Evolutionary conservation across 169 alveolate species (phyloP).

Genomic region (Plasmodium inui): DNA sequence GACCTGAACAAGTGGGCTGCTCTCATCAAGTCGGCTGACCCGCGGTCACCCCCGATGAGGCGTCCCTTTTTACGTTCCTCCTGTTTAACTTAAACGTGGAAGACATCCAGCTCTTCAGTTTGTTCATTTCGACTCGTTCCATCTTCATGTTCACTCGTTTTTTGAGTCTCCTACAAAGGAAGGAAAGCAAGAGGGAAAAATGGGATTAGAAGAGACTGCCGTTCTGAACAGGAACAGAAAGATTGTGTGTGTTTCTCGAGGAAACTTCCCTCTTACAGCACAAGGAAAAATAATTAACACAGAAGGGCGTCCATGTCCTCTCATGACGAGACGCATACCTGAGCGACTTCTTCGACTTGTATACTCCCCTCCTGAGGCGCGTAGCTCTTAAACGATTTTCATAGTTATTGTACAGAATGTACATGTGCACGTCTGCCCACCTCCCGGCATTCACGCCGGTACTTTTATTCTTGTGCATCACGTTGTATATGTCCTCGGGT

Average conservation of each 20-base stretch:
- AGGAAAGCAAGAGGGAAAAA: not conserved
- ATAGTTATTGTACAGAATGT: constrained; percentile 64
- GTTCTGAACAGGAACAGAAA: not conserved
- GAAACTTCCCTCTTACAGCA: not conserved
- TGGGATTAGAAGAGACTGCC: not conserved
- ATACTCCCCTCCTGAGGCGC: constrained; percentile 21
- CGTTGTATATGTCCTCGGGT: constrained; percentile 66
- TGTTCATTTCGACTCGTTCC: constrained; percentile 53
- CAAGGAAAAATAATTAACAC: not conserved
- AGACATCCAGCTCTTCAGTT: constrained; percentile 15
- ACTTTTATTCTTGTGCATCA: constrained; percentile 67
- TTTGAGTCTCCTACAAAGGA: constrained; percentile 32
- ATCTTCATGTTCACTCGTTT: constrained; percentile 54
- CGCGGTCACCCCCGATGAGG: not conserved
- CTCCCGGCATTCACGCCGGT: constrained; percentile 16
- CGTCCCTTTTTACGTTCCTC: constrained; percentile 34
- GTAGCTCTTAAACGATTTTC: constrained; percentile 17
- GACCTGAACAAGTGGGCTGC: no score
- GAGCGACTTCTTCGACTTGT: constrained; percentile 48
- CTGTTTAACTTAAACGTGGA: constrained; percentile 28
- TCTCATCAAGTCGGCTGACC: not conserved
- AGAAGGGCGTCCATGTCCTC: not conserved
- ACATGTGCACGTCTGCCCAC: constrained; percentile 32
- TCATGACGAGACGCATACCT: constrained; percentile 17
- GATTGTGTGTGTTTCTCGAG: not conserved